These are phyloP conservation scores for Penicillium soppii DNA, from an alignment of 495 filamentous ascomycete genomes.

Conservation along the genomic window DNA sequence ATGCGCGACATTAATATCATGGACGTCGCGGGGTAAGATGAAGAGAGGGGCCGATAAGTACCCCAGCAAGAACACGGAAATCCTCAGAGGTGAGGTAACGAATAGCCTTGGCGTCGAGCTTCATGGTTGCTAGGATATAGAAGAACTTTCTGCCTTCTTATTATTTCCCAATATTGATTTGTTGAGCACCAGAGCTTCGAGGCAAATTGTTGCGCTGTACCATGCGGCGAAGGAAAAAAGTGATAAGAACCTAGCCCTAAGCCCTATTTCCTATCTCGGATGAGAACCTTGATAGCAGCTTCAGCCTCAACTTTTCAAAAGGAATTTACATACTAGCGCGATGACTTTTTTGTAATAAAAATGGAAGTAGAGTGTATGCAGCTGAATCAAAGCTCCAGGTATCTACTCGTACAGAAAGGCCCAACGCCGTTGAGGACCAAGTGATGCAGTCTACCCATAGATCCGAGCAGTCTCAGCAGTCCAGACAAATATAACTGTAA, in stretches of 20 bases:
- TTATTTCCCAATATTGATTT: slow-evolving; percentile 3
- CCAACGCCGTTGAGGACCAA: neutral
- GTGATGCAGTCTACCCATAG: neutral
- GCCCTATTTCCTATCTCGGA: slow-evolving; percentile 42
- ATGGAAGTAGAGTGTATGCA: neutral
- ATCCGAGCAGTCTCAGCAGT: neutral
- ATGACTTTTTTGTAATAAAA: neutral
- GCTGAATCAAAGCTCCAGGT: neutral
- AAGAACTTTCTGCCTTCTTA: neutral
- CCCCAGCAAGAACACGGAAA: slow-evolving; percentile 92
- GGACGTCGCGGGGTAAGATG: slow-evolving; percentile 14
- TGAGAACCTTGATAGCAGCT: slow-evolving; percentile 7
- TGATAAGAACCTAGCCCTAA: slow-evolving; percentile 41
- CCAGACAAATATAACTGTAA: slow-evolving; percentile 3
- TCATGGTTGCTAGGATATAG: slow-evolving; percentile 56
- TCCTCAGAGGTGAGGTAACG: slow-evolving; percentile 90
- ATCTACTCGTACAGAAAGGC: neutral
- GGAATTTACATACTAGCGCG: neutral
- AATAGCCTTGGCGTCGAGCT: slow-evolving; percentile 86
- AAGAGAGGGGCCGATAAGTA: slow-evolving; percentile 43
- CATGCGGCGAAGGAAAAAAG: slow-evolving; percentile 30
- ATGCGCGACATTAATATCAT: slow-evolving; percentile 34
- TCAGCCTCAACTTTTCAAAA: neutral
- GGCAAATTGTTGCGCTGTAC: slow-evolving; percentile 10
- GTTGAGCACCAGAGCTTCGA: slow-evolving; percentile 3